Base-by-base conservation (phyloP, 768 basidiomycete species). In the Mycena capillaripes region DNA sequence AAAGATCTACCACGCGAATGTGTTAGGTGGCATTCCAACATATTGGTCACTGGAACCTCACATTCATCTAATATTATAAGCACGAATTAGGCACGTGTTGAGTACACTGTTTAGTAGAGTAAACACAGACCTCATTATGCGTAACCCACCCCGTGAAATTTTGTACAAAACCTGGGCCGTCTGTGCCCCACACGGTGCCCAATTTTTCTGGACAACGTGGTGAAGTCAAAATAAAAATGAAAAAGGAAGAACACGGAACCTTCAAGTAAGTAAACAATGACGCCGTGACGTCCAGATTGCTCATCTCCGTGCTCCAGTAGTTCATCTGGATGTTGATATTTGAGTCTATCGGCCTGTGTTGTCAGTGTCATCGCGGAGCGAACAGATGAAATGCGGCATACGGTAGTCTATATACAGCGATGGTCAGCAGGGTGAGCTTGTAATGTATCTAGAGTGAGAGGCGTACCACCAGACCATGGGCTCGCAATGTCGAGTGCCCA, bases 251-350 rank as follows among this genome's bases (percentile, higher is more conserved):
- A 14, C 80, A 23, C 11, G 4, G 38, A 48, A 92, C 92, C 86
- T 93, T 86, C 48, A 94, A 85, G 75, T 92, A 93, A 76, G 93
- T 83, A 71, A 92, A 95, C 14, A 94, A 76, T 0, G 91, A 84
- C n/a, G 78, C 67, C 0, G 87, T 87, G 27, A 93, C 85, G 64
- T 90, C 86, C 70, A 93, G 81, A 69, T 88, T 88, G 11, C 90
- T 91, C 82, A 89, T 88, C 76, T 94, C 93, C 19, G 92, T 92
- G 59, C 85, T 86, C 93, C 93, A 94, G 78, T 94, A 93, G 76
- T 93, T 94, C 93, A 94, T 94, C 78, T 95, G 93, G 46, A 92
- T 86, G 72, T 95, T 95, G 74, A 95, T 92, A 67, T 95, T 94
- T 34, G 93, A 87, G 76, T 93, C 92, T 93, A 40, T 29, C 17